Evolutionary conservation across 2,329 filamentous ascomycete species (phyloP).

Genomic region (Fusarium nygamai): DNA sequence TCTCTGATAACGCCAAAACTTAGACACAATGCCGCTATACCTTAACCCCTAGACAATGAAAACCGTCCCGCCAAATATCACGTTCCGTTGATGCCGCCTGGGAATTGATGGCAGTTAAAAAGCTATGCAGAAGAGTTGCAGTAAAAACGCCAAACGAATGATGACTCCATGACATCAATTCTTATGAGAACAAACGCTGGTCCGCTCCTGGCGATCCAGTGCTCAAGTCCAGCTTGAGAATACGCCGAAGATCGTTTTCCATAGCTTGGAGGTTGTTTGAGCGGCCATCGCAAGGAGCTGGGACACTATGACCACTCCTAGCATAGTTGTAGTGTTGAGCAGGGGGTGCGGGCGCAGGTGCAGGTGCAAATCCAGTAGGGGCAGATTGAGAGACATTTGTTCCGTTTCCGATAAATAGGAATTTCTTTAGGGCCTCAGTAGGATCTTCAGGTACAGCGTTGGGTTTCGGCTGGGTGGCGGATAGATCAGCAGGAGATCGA

Average conservation of each 20-base stretch:
- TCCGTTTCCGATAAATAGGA: slow-evolving; percentile 58
- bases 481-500: slow-evolving; percentile 26
- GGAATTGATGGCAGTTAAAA: slow-evolving; percentile 36
- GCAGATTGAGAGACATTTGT: slow-evolving; percentile 24
- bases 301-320: slow-evolving; percentile 3
- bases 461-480: slow-evolving; percentile 15
- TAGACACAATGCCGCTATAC: slow-evolving; percentile 26
- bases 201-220: slow-evolving; percentile 37
- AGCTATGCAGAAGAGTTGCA: slow-evolving; percentile 38
- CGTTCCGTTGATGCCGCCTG: slow-evolving; percentile 35
- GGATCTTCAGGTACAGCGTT: slow-evolving; percentile 44
- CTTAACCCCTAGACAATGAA: slow-evolving; percentile 14
- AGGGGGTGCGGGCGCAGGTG: slow-evolving; percentile 28
- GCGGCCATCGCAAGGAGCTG: slow-evolving; percentile 14
- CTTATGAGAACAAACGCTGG: slow-evolving; percentile 43
- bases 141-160: slow-evolving; percentile 31
- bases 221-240: slow-evolving; percentile 58
- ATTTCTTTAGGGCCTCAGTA: slow-evolving; percentile 65
- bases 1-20: slow-evolving; percentile 36
- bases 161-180: slow-evolving; percentile 12
- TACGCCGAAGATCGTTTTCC: slow-evolving; percentile 64
- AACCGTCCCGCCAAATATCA: slow-evolving; percentile 23
- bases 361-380: slow-evolving; percentile 34
- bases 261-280: slow-evolving; percentile 55
- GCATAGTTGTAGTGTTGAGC: slow-evolving; percentile 18